These are phyloP conservation scores for Xylariaceae sp. DNA, from an alignment of 2,329 filamentous ascomycete species.

Conservation along the genomic window DNA sequence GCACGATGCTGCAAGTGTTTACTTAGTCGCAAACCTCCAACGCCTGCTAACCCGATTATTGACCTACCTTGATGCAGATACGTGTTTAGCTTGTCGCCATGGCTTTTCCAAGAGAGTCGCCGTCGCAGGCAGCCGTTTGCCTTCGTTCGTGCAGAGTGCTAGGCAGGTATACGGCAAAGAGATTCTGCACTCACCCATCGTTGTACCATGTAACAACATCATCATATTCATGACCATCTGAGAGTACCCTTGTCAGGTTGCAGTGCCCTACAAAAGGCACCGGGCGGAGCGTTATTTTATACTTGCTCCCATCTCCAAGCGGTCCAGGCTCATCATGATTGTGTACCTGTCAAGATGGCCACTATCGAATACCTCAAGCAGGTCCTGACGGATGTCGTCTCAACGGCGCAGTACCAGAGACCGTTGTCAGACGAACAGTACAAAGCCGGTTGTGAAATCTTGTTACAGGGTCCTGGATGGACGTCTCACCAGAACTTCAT, in stretches of 20 bases:
- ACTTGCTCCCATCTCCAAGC: not conserved
- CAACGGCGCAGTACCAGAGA: conserved; percentile 22
- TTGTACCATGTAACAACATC: no score
- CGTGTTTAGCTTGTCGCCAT: no score
- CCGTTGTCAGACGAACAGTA: conserved; percentile 46
- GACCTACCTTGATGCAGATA: no score
- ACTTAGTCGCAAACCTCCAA: no score
- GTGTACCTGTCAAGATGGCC: not conserved
- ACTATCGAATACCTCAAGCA: conserved; percentile 41
- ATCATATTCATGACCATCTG: not conserved
- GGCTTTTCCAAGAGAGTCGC: no score
- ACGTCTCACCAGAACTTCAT: conserved; percentile 47
- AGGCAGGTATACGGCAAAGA: no score
- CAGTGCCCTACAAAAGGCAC: not conserved
- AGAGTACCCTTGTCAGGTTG: not conserved
- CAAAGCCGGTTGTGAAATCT: conserved; percentile 41
- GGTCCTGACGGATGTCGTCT: conserved; percentile 33
- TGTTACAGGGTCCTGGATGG: conserved; percentile 35
- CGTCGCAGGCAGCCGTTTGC: no score
- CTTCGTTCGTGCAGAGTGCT: no score
- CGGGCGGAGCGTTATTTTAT: not conserved
- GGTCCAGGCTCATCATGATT: not conserved
- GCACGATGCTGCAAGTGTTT: no score
- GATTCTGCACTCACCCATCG: no score
- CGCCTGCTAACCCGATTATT: no score